These are phyloP conservation scores for Hygrocybe coccinea DNA, from an alignment of 768 basidiomycete species.

Conservation along the genomic window DNA sequence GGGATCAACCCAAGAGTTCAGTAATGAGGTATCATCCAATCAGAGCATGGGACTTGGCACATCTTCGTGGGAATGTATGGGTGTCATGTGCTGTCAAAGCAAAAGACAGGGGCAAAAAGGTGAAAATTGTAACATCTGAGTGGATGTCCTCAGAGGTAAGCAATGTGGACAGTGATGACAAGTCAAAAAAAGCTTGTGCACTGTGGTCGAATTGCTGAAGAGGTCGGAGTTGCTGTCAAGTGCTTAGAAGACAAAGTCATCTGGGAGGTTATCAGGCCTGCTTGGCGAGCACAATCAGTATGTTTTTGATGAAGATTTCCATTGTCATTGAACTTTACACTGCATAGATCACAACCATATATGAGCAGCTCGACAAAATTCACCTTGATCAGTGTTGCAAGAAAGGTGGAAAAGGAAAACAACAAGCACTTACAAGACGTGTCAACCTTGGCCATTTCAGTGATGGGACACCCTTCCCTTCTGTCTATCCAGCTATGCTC, in stretches of 20 bases:
- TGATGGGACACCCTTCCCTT: background rate
- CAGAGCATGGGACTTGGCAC: too few species aligned
- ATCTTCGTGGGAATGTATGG: too few species aligned
- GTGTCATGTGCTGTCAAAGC: too few species aligned
- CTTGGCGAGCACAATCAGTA: background rate
- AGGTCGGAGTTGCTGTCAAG: background rate
- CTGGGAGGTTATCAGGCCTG: background rate
- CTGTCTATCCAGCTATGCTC: background rate
- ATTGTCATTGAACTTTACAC: background rate
- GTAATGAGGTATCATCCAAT: too few species aligned
- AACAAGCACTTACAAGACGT: background rate
- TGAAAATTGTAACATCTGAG: too few species aligned
- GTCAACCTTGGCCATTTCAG: background rate
- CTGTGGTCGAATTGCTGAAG: background rate
- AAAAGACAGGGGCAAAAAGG: too few species aligned
- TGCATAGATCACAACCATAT: background rate
- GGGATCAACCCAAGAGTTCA: too few species aligned
- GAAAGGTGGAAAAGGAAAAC: background rate
- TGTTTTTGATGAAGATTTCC: background rate
- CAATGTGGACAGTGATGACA: background rate
- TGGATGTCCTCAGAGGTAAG: background rate
- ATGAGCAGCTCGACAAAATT: background rate
- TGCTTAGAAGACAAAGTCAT: background rate
- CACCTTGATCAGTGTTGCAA: background rate
- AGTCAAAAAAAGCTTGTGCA: background rate